phyloP scores from a whole-genome alignment of 176 grass and related monocot genomes.

The Oryza officinalis region DNA sequence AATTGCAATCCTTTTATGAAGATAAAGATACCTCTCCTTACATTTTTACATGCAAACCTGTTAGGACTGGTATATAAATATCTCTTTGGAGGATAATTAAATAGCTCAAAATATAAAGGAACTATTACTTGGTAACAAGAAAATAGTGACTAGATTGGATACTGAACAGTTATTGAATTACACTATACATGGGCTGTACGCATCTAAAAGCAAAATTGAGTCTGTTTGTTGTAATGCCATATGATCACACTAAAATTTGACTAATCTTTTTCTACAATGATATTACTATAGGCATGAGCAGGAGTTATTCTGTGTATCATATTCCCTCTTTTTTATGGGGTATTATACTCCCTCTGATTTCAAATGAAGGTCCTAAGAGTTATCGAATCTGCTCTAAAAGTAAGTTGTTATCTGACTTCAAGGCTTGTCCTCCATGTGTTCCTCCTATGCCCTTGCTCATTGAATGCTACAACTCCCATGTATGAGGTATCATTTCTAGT shows the following conservation, averaged over 20 bases:
- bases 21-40: neutral
- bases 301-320: constrained; percentile 21
- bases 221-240: neutral
- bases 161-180: neutral
- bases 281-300: neutral
- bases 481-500: neutral
- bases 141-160: constrained; percentile 19
- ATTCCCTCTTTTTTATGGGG: neutral
- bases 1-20: neutral
- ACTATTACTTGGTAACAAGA: neutral
- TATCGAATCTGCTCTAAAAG: neutral
- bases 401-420: neutral
- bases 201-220: neutral
- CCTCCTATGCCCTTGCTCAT: neutral
- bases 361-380: neutral
- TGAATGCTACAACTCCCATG: neutral
- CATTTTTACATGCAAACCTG: neutral
- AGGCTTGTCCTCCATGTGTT: neutral
- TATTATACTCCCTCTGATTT: neutral
- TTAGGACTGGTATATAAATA: neutral
- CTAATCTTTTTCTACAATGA: constrained; percentile 14
- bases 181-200: neutral
- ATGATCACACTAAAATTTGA: neutral
- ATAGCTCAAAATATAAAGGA: neutral
- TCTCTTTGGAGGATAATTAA: neutral